Conservation (phyloP, 805 yeast species). For the Ogataea naganishii region DNA sequence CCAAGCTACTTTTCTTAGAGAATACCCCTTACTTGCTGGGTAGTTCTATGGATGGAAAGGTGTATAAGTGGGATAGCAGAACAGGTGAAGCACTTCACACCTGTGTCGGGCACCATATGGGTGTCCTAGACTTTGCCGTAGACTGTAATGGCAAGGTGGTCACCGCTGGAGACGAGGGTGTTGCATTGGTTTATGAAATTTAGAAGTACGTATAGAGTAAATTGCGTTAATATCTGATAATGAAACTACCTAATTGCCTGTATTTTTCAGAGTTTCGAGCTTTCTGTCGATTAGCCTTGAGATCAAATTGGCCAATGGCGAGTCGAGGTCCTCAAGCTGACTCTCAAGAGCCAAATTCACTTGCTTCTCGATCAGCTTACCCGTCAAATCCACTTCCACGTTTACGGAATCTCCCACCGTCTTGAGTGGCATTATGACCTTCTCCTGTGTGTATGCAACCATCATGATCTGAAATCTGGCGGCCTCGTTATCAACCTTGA, state of each 20-base stretch:
- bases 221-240: not conserved
- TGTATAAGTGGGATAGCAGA: conserved; percentile 84
- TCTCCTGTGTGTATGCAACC: conserved; percentile 82
- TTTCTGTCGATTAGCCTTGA: conserved; percentile 37
- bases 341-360: conserved; percentile 48
- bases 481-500: conserved; percentile 55
- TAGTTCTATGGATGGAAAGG: conserved; percentile 75
- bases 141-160: conserved; percentile 59
- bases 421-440: conserved; percentile 67
- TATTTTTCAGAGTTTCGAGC: conserved; percentile 14
- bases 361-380: conserved; percentile 86
- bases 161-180: conserved; percentile 98
- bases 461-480: conserved; percentile 74
- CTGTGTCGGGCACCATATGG: conserved; percentile 91
- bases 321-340: conserved; percentile 39
- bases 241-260: no score
- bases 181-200: conserved; percentile 58
- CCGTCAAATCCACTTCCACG: conserved; percentile 91
- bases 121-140: conserved; percentile 77
- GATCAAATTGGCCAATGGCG: conserved; percentile 43
- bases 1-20: conserved; percentile 60
- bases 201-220: conserved; percentile 7
- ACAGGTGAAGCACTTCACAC: conserved; percentile 70
- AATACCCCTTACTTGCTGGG: conserved; percentile 48
- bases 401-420: conserved; percentile 60